Base-by-base conservation (phyloP, 2,329 filamentous ascomycete genomes). In the Aspergillus sp. region DNA sequence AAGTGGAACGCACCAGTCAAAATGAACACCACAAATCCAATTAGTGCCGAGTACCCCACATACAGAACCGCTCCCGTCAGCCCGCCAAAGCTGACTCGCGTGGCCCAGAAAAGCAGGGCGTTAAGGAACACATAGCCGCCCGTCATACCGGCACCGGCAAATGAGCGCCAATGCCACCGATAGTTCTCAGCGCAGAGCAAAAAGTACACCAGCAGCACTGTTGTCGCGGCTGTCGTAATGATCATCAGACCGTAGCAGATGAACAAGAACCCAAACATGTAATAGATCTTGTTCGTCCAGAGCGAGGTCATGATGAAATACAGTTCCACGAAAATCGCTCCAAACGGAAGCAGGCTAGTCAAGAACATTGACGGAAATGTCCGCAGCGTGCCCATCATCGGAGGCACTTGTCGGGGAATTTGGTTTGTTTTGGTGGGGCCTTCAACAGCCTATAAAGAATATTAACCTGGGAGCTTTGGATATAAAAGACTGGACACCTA, bases 221-320 rank as follows among this genome's bases (percentile, higher is more conserved):
- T 97, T 37, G 94, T 91, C 1, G 90, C 85, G 0, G 91, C 91
- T 50, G 86, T 90, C 1, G 93, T 97, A 60, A 95, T 86, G 59
- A 97, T 89, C 90, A 98, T 96, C 44, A 98, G 80, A 9, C 88
- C 90, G 64, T 95, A 98, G 77, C 90, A 96, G 48, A 98, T 80
- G 77, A 98, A 98, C 32, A 98, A 76, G 78, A 98, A 98, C 19
- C 93, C 93, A 62, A 98, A 98, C 93, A 98, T 98, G 79, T 98
- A 98, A 78, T 98, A 98, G 57, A 98, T 93, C 71, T 93, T 89
- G 75, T 85, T 91, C 71, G 94, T 95, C 93, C 93, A 98, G 65
- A 98, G 91, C 22, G 88, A 95, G 72, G 85, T 95, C 88, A 98
- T 95, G 75, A 98, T 96, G 72, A 97, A 97, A 78, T 95, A 97